Percentiles rank a stretch among this genome's conserved stretches.
Conservation (phyloP, 208 protist species). For the Crithidia sp. region DNA sequence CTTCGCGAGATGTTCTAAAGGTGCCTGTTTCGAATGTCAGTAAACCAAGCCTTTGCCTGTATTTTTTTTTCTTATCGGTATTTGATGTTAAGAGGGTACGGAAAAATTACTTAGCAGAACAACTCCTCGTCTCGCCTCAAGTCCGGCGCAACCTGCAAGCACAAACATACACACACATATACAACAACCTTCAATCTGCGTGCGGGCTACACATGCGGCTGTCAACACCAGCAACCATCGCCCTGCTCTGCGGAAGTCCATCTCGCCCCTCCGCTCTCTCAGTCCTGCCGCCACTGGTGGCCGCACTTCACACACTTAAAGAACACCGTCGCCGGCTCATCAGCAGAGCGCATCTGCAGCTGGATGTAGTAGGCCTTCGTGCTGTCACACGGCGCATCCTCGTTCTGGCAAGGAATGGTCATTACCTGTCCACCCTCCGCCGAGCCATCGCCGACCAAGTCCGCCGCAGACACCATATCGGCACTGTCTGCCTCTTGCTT, state of each 20-base stretch:
- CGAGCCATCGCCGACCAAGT: conserved; percentile 10
- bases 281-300: conserved; percentile 93
- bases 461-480: conserved; percentile 1
- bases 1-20: too few species aligned
- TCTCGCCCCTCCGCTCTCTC: not conserved
- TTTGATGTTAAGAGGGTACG: not conserved
- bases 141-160: too few species aligned
- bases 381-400: conserved; percentile 79
- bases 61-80: not conserved
- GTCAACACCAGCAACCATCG: too few species aligned
- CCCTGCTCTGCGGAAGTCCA: too few species aligned
- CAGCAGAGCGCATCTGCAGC: conserved; percentile 97
- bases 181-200: too few species aligned
- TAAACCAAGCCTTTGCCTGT: not conserved
- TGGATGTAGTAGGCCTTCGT: conserved; percentile 94
- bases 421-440: conserved; percentile 87
- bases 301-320: conserved; percentile 96
- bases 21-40: too few species aligned
- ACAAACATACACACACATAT: too few species aligned
- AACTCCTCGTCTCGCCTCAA: too few species aligned
- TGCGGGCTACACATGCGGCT: too few species aligned
- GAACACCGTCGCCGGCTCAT: conserved; percentile 98
- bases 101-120: conserved; percentile 9
- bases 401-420: conserved; percentile 82
- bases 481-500: too few species aligned